Base-by-base conservation (phyloP, 2,329 filamentous ascomycete species). In the Gnomoniopsis smithogilvyi region DNA sequence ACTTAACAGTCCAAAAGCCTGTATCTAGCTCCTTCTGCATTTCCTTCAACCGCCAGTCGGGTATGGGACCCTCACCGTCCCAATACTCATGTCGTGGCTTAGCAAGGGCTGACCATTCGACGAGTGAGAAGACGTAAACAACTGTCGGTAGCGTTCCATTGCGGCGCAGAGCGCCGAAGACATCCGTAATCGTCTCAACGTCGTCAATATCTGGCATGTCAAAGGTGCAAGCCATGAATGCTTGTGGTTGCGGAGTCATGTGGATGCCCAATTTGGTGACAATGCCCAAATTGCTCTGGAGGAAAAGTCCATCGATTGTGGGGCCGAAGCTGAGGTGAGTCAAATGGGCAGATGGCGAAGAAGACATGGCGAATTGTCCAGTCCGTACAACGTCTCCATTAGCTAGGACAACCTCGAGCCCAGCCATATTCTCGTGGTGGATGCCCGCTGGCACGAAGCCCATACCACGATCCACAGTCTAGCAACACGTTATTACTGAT, bases 241-340 rank as follows among this genome's bases (percentile, higher is more conserved):
- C 75, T 62, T 78, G 73, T 6, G 77, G 74, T 58, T 74, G 72
- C 4, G 72, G 71, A 14, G 70, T 73, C 53, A 75, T 59, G 64
- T 70, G 71, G 54, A 84, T 74, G 0, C 80, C 80, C 72, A 85
- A 78, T 65, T 84, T 84, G 3, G 79, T 80, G 6, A 83, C 79
- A 26, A 84, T 78, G 2, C 80, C 81, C 7, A 83, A 70, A 58
- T 81, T 82, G 15, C 74, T 78, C 64, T 84, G 80, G 1, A 79
- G 68, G 65, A 84, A 84, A 2, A 84, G 73, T 0, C 78, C 78
- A 51, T 78, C 76, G 45, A 76, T 69, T 1, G 72, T 72, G 6
- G 76, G 76, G 0, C 75, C 75, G 60, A 75, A 78, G 7, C 68
- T 72, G 60, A 73, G 69, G 56, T 73, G 72, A 47, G 73, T 74